Percentiles rank a stretch among this genome's conserved stretches.
These are phyloP conservation scores for Penicillium antarcticum DNA, from an alignment of 495 filamentous ascomycete genomes.

Conservation along the genomic window DNA sequence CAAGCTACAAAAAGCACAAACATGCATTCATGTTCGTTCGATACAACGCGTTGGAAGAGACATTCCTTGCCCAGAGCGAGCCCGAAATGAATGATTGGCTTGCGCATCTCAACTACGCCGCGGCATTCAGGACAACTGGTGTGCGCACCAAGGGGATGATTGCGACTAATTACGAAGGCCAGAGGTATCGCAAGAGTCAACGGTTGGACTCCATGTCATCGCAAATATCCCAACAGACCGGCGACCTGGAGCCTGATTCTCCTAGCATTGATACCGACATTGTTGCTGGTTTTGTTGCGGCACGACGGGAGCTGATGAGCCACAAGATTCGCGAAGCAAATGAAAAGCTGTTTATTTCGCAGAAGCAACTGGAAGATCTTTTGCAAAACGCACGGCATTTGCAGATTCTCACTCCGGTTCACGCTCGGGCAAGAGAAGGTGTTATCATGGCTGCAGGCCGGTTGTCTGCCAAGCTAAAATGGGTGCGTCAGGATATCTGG, in stretches of 20 bases:
- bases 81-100: constrained; percentile 96
- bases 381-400: constrained; percentile 91
- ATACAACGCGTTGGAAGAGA: constrained; percentile 86
- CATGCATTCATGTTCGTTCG: constrained; percentile 88
- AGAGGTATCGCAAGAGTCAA: constrained; percentile 67
- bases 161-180: constrained; percentile 80
- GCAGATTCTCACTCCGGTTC: constrained; percentile 82
- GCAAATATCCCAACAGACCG: constrained; percentile 22
- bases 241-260: constrained; percentile 37
- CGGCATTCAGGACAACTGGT: constrained; percentile 88
- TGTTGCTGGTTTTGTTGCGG: constrained; percentile 75
- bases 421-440: constrained; percentile 79
- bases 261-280: constrained; percentile 74
- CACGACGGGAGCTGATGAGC: constrained; percentile 75
- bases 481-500: constrained; percentile 92
- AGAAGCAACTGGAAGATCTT: constrained; percentile 75
- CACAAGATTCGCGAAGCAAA: constrained; percentile 81
- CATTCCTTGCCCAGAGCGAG: constrained; percentile 85
- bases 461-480: constrained; percentile 86
- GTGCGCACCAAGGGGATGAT: constrained; percentile 86
- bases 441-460: constrained; percentile 80
- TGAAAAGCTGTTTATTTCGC: constrained; percentile 68
- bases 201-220: constrained; percentile 57
- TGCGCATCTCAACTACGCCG: constrained; percentile 92
- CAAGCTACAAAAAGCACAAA: constrained; percentile 92